Evolutionary conservation across 257 asterid species (phyloP).

Genomic region (Solanum corneliomulleri): DNA sequence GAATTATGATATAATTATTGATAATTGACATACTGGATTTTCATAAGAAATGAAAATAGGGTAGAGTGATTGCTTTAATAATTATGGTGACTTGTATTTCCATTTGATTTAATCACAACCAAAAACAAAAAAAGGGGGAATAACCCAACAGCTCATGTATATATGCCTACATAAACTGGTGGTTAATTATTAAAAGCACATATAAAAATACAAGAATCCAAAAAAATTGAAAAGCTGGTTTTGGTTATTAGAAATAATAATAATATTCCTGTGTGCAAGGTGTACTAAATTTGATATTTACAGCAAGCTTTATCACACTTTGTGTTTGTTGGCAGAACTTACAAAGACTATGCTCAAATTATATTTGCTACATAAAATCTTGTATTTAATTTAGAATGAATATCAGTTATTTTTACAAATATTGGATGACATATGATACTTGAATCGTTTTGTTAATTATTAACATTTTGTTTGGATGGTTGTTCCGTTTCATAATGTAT

Average conservation of each 20-base stretch:
- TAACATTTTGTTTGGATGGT: too few species aligned
- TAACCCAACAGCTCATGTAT: neutral
- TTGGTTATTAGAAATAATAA: neutral
- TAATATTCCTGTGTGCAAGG: neutral
- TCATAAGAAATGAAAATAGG: neutral
- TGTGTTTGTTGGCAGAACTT: neutral
- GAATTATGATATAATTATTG: neutral
- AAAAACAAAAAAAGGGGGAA: neutral
- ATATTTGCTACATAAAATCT: neutral
- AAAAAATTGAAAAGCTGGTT: neutral
- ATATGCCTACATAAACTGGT: neutral
- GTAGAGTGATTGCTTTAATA: neutral
- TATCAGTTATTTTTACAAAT: too few species aligned
- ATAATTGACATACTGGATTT: neutral
- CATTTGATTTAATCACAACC: neutral
- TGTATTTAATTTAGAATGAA: too few species aligned
- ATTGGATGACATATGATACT: too few species aligned
- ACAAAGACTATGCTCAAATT: neutral
- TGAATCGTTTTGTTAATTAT: too few species aligned
- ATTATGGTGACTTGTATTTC: neutral
- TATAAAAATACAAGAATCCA: neutral
- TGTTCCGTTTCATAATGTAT: too few species aligned
- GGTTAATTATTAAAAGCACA: neutral
- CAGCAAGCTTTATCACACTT: neutral
- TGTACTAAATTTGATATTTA: neutral